Conservation (phyloP, 805 yeast species). For the Zygosaccharomyces pseudorouxii region DNA sequence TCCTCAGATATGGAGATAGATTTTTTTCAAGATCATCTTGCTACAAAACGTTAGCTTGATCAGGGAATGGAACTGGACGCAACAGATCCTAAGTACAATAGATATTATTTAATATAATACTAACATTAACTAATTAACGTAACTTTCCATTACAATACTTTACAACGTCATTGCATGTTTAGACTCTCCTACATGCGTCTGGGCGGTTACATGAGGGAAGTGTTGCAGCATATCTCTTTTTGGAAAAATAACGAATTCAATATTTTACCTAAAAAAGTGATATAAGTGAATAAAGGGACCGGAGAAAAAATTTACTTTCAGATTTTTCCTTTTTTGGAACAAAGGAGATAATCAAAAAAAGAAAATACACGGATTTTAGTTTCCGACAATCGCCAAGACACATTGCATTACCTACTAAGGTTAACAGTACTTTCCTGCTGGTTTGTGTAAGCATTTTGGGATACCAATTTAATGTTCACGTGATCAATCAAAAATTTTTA, state of each 20-base stretch:
- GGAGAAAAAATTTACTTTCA: background rate
- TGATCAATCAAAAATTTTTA: background rate
- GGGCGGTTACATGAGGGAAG: background rate
- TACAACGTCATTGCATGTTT: too few species aligned
- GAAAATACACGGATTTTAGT: background rate
- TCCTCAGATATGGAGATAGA: constrained; percentile 27
- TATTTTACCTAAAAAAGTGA: background rate
- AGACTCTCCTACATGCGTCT: background rate
- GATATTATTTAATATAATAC: background rate
- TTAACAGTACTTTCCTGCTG: background rate
- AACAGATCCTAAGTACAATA: background rate
- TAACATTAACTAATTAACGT: too few species aligned
- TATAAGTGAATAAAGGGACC: background rate
- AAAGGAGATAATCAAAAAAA: background rate
- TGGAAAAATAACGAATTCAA: background rate
- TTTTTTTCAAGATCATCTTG: constrained; percentile 21
- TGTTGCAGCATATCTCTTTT: background rate
- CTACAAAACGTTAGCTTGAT: constrained; percentile 13
- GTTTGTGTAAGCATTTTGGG: background rate
- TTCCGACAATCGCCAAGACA: background rate
- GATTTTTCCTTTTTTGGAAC: constrained; percentile 2
- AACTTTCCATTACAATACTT: too few species aligned
- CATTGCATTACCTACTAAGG: background rate
- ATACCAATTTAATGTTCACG: background rate
- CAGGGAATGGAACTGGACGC: background rate